phyloP scores from a whole-genome alignment of 305 asterid genomes.

The Stenogyne calaminthoides region DNA sequence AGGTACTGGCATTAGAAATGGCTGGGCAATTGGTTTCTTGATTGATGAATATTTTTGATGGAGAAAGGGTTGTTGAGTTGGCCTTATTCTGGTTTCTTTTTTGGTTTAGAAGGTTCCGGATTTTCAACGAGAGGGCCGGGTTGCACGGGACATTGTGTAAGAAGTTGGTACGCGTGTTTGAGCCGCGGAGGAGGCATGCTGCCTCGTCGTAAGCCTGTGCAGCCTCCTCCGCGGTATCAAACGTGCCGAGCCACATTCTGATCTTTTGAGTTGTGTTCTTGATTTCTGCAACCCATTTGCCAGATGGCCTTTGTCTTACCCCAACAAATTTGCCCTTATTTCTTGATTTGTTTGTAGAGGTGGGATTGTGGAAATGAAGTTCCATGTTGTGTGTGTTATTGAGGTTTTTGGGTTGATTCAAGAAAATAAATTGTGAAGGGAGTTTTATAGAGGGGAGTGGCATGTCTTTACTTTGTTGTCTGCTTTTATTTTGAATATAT shows the following conservation, averaged over 20 bases:
- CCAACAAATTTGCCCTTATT: conserved; percentile 69
- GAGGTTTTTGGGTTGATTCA: conserved; percentile 27
- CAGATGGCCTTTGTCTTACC: conserved; percentile 89
- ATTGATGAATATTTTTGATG: conserved; percentile 4
- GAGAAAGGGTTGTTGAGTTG: conserved; percentile 27
- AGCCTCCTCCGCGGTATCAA: conserved; percentile 92
- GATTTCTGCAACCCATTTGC: conserved; percentile 94
- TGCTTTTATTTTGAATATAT: conserved; percentile 29
- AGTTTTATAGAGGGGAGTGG: conserved; percentile 31
- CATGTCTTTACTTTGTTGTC: conserved; percentile 42
- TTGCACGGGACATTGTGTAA: conserved; percentile 51
- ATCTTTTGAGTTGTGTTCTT: conserved; percentile 92
- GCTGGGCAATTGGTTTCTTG: conserved; percentile 22
- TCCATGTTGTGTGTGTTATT: conserved; percentile 44
- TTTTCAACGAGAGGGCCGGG: conserved; percentile 73
- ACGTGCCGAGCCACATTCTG: conserved; percentile 91
- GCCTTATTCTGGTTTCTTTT: conserved; percentile 53
- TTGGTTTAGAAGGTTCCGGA: conserved; percentile 68
- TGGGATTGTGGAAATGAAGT: conserved; percentile 43
- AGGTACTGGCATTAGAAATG: conserved; percentile 24
- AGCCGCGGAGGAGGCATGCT: conserved; percentile 78
- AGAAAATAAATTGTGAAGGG: conserved; percentile 24
- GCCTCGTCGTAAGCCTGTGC: conserved; percentile 90
- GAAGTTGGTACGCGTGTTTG: conserved; percentile 76
- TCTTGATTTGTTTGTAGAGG: conserved; percentile 33